Percentiles rank a stretch among this genome's conserved stretches.
Evolutionary conservation across 2,329 filamentous ascomycete species (phyloP).

Genomic region (Stachybotrys chlorohalonatus): DNA sequence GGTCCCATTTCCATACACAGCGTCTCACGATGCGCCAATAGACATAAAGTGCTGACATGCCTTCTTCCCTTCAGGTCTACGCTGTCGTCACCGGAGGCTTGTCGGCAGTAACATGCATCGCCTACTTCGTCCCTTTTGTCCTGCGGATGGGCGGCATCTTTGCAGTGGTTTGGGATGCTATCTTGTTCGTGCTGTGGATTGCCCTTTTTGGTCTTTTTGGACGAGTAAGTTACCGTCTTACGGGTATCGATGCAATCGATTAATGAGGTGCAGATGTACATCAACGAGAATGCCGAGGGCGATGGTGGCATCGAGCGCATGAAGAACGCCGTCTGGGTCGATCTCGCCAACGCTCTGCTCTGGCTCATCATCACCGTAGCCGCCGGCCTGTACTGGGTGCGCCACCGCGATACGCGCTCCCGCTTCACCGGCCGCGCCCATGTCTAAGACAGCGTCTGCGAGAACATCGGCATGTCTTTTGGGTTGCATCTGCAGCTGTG

Average conservation of each 20-base stretch:
- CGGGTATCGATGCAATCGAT: background rate
- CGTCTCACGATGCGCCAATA: background rate
- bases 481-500: background rate
- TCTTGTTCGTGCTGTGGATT: conserved; percentile 73
- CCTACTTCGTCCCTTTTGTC: conserved; percentile 58
- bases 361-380: conserved; percentile 60
- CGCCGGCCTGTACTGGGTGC: conserved; percentile 49
- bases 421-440: conserved; percentile 52
- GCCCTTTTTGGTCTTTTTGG: conserved; percentile 79
- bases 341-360: conserved; percentile 63
- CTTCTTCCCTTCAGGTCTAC: conserved; percentile 42
- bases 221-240: conserved; percentile 30
- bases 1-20: background rate
- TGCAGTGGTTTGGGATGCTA: conserved; percentile 58
- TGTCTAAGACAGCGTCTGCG: conserved; percentile 24
- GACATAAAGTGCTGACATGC: background rate
- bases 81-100: conserved; percentile 62
- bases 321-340: conserved; percentile 82
- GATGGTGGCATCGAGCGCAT: conserved; percentile 60
- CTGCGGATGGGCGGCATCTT: conserved; percentile 35
- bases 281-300: conserved; percentile 56
- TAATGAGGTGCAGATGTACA: conserved; percentile 49
- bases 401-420: conserved; percentile 39
- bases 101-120: conserved; percentile 51
- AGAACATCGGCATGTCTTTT: background rate